Conservation (phyloP, 371 early-diverging fungal genomes). For the Syncephalis fuscata region DNA sequence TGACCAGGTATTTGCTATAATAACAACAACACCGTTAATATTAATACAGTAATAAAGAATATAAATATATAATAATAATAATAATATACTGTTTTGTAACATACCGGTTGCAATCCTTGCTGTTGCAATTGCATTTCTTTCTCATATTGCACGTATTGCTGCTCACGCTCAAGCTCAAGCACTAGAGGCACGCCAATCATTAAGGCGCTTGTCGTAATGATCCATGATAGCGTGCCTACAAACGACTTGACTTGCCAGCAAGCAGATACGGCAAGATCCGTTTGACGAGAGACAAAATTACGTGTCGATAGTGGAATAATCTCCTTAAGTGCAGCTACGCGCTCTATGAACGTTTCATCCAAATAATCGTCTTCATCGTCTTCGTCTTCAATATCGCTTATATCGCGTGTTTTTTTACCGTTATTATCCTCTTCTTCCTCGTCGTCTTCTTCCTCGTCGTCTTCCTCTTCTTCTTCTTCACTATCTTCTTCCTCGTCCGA, state of each 20-base stretch:
- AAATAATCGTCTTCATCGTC: slow-evolving; percentile 18
- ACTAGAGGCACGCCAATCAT: slow-evolving; percentile 56
- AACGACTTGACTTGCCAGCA: slow-evolving; percentile 34
- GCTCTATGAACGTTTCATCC: slow-evolving; percentile 30
- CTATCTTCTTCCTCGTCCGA: no score
- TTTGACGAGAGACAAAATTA: slow-evolving; percentile 26
- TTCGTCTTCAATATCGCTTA: slow-evolving; percentile 1
- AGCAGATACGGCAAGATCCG: slow-evolving; percentile 29
- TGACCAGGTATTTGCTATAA: no score
- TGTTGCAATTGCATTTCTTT: slow-evolving; percentile 45
- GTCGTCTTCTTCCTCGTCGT: slow-evolving; percentile 1
- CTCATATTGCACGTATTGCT: slow-evolving; percentile 60
- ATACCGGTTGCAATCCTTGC: slow-evolving; percentile 8
- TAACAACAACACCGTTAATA: no score
- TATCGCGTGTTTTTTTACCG: neutral
- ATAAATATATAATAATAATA: no score
- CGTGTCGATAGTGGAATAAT: slow-evolving; percentile 55
- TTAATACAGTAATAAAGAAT: no score
- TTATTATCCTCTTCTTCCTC: slow-evolving; percentile 1
- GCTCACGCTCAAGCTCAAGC: slow-evolving; percentile 56
- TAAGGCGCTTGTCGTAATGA: slow-evolving; percentile 60
- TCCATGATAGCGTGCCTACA: slow-evolving; percentile 62
- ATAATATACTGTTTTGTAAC: no score
- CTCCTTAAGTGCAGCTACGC: slow-evolving; percentile 54
- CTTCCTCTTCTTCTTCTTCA: no score